Percentiles rank a stretch among this genome's conserved stretches.
These are phyloP conservation scores for Thermothielavioides terrestris DNA, from an alignment of 495 filamentous ascomycete genomes.

Conservation along the genomic window DNA sequence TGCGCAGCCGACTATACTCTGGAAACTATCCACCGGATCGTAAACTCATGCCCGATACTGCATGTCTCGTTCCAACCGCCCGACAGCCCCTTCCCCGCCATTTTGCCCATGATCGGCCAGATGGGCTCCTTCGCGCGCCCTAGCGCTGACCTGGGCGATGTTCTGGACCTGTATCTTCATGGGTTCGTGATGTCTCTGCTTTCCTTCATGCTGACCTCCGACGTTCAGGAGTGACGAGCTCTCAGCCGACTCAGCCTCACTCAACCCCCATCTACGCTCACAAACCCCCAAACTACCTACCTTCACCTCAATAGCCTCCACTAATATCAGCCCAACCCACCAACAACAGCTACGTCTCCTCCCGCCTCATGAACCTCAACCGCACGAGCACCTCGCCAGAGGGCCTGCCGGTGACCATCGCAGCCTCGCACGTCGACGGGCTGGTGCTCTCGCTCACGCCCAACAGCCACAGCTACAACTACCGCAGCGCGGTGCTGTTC, in stretches of 20 bases:
- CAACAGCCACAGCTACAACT: constrained; percentile 78
- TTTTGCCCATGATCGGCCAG: constrained; percentile 82
- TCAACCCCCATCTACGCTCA: too few species aligned
- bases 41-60: constrained; percentile 68
- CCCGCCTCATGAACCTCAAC: constrained; percentile 64
- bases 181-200: constrained; percentile 31
- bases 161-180: constrained; percentile 77
- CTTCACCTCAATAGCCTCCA: background rate
- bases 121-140: constrained; percentile 65
- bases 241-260: too few species aligned
- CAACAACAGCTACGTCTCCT: constrained; percentile 54
- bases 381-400: constrained; percentile 36
- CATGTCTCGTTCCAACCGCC: constrained; percentile 72
- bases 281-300: background rate
- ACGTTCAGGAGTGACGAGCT: background rate
- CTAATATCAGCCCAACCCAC: background rate
- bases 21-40: constrained; percentile 66
- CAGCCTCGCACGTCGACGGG: constrained; percentile 60
- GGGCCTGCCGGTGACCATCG: constrained; percentile 57
- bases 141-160: constrained; percentile 53
- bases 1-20: constrained; percentile 62
- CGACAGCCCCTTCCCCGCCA: constrained; percentile 61
- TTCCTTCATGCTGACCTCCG: too few species aligned
- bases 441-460: constrained; percentile 70
- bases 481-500: constrained; percentile 73